Evolutionary conservation across 805 yeast species (phyloP), one percentile per base, ranked within the genome.

Genomic region (Lachancea fermentati): DNA sequence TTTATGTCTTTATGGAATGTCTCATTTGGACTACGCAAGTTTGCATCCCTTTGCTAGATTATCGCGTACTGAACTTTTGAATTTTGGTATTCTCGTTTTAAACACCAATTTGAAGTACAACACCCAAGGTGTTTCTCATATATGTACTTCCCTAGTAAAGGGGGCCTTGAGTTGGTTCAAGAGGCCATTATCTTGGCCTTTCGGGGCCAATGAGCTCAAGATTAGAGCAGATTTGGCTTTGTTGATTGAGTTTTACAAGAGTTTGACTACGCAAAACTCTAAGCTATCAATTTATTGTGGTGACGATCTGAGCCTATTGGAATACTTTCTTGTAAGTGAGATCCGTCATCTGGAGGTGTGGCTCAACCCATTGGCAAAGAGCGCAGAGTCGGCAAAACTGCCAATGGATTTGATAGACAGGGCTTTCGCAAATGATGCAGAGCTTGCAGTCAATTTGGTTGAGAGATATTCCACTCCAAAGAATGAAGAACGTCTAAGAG

Each of bases 151-250:
- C 3, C 72, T 88, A 12, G 58, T 84, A 17, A 78, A 75, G 41
- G 87, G 86, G 13, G 74, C 82, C 0, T 68, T 93, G 32, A 71
- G 82, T 1, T 89, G 97, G 96, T 93, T 87, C 57, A 69, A 69
- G 17, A 71, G 67, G 34, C 69, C 75, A 15, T 68, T 77, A 1
- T 67, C 72, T 3, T 82, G 81, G 66, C 96, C 97, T 12, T 88
- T 73, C 65, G 97, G 98, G 3, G 81, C 87, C 8, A 87, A 91
- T 55, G 70, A 75, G 32, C 62, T 85, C 46, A 79, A 79, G 55
- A 78, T 80, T 37, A 79, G 78, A 47, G 75, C 86, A 1, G 96
- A 89, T 52, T 70, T 74, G 51, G 66, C 71, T 4, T 62, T 81
- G 36, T 66, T 91, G 48, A 65, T 71, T 19, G 78, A 74, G 17